Conservation (phyloP, 2,329 filamentous ascomycete genomes). For the Verticillium klebahnii region DNA sequence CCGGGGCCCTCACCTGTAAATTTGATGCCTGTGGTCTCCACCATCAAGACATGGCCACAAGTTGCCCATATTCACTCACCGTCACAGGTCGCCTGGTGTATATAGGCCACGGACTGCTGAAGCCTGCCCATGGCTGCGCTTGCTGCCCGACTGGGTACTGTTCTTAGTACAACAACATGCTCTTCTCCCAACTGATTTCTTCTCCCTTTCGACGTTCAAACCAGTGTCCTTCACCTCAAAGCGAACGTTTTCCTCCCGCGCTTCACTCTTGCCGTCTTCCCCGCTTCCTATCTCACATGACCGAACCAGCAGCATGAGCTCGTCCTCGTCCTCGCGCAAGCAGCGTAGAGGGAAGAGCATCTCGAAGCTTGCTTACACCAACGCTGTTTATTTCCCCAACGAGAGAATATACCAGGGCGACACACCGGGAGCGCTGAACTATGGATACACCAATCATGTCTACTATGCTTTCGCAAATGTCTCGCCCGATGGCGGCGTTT, state of each 20-base stretch:
- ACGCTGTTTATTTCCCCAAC: constrained; percentile 84
- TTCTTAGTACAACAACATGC: constrained; percentile 10
- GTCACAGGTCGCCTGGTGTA: constrained; percentile 6
- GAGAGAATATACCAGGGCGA: constrained; percentile 68
- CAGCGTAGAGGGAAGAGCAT: constrained; percentile 40
- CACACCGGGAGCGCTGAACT: constrained; percentile 68
- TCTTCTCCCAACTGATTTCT: constrained; percentile 3
- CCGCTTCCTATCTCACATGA: neutral
- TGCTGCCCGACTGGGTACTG: constrained; percentile 11
- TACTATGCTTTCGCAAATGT: constrained; percentile 82
- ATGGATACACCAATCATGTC: constrained; percentile 73
- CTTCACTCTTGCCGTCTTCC: neutral
- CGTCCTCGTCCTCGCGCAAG: constrained; percentile 34
- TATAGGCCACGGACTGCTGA: constrained; percentile 8
- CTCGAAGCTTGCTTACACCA: constrained; percentile 54
- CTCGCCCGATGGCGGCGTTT: constrained; percentile 66
- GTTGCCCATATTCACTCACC: constrained; percentile 11
- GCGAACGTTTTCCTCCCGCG: neutral
- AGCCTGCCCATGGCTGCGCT: constrained; percentile 2
- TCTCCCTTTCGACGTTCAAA: constrained; percentile 7
- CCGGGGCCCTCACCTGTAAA: constrained; percentile 28
- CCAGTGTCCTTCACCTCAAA: constrained; percentile 9
- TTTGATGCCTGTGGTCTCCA: constrained; percentile 20
- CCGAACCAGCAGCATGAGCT: constrained; percentile 26
- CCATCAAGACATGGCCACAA: constrained; percentile 9